A percentile compares a stretch with the other conserved stretches of the same genome.
Conservation (phyloP, 768 basidiomycete species). For the Boletus patriciae region DNA sequence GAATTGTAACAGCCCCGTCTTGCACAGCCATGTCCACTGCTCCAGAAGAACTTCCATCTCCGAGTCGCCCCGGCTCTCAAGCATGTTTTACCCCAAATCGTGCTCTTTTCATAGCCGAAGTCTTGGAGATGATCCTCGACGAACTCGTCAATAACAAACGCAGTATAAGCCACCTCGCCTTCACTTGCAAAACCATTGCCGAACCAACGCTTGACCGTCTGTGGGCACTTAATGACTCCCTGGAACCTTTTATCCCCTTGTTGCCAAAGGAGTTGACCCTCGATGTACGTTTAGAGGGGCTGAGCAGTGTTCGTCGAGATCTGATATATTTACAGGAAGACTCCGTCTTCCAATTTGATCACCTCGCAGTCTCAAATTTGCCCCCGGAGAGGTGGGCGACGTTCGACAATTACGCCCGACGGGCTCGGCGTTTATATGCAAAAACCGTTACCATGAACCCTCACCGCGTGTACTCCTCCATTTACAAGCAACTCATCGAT, state of each 20-base stretch:
- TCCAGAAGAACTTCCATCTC: not conserved
- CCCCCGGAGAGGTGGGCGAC: conserved; percentile 16
- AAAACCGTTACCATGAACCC: conserved; percentile 29
- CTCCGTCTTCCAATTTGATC: conserved; percentile 19
- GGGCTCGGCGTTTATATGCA: conserved; percentile 23
- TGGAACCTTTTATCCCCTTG: conserved; percentile 26
- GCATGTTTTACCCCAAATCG: not conserved
- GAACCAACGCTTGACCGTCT: conserved; percentile 26
- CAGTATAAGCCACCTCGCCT: conserved; percentile 17
- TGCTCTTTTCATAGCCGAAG: conserved; percentile 21
- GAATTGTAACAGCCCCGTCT: not conserved
- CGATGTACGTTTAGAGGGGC: conserved; percentile 13
- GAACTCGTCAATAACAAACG: conserved; percentile 18
- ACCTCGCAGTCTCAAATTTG: conserved; percentile 1
- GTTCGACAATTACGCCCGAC: conserved; percentile 25
- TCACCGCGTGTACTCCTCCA: conserved; percentile 26
- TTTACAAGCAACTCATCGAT: conserved; percentile 23
- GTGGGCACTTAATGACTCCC: conserved; percentile 24
- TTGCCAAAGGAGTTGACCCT: conserved; percentile 22
- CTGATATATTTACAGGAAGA: conserved; percentile 20
- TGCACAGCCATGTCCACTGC: conserved; percentile 7
- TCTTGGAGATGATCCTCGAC: conserved; percentile 25
- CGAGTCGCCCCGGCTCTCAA: not conserved
- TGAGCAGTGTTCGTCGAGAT: not conserved
- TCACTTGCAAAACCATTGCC: conserved; percentile 21